Evolutionary conservation across 306 rosid genomes (phyloP).

Genomic region (Fragaria vesca): DNA sequence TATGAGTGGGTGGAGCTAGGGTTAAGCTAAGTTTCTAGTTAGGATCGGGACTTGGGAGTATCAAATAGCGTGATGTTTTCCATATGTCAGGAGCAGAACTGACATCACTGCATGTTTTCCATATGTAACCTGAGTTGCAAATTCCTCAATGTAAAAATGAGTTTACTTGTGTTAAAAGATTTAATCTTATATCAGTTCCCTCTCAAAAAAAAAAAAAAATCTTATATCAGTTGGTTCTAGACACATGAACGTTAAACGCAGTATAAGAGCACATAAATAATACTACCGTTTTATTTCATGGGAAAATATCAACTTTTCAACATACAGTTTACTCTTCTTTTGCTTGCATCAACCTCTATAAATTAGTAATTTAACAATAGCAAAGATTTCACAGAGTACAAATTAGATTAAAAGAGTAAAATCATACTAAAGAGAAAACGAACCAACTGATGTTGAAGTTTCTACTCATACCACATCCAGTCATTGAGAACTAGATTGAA

Average conservation of each 20-base stretch:
- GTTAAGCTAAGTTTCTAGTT: not conserved
- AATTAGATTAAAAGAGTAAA: not conserved
- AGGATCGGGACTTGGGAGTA: not conserved
- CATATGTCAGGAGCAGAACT: not conserved
- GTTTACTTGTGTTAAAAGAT: not conserved
- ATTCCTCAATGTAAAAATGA: not conserved
- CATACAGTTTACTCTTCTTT: not conserved
- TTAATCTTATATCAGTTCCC: not conserved
- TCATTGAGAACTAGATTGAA: slow-evolving; percentile 10
- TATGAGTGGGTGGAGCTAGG: slow-evolving; percentile 6
- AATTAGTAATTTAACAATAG: not conserved
- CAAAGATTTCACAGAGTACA: not conserved
- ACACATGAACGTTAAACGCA: not conserved
- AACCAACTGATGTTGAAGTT: not conserved
- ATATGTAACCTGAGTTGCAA: not conserved
- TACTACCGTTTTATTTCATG: not conserved
- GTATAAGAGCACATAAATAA: not conserved
- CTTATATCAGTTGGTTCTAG: not conserved
- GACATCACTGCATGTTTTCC: not conserved
- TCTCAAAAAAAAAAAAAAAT: too few species aligned
- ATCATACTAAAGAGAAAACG: not conserved
- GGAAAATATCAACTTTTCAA: not conserved
- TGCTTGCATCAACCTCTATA: not conserved
- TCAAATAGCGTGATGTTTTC: not conserved
- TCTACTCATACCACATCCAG: not conserved